These are phyloP conservation scores for Triticum timopheevii DNA, from an alignment of 176 grass and related monocot species.

Conservation along the genomic window DNA sequence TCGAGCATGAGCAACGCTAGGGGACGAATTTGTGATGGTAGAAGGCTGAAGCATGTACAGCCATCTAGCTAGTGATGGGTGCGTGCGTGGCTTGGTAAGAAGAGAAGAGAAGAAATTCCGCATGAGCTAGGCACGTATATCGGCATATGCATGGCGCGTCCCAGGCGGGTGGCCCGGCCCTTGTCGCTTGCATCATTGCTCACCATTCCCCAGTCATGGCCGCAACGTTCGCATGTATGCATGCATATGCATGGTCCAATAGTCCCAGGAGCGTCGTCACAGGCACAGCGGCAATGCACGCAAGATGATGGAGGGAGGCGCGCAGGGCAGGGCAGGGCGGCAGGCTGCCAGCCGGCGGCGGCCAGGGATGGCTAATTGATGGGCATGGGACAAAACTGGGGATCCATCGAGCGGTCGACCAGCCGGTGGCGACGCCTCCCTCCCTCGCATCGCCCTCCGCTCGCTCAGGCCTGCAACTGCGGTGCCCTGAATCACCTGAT, in stretches of 20 bases:
- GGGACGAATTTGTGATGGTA: neutral
- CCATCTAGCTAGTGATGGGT: no score
- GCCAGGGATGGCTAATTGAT: constrained; percentile 16
- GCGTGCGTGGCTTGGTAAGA: no score
- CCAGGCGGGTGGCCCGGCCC: constrained; percentile 8
- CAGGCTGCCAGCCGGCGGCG: neutral
- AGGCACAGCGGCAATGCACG: neutral
- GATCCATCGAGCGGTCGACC: neutral
- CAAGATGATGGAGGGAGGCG: neutral
- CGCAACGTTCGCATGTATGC: neutral
- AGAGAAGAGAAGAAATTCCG: no score
- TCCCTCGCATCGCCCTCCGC: constrained; percentile 6
- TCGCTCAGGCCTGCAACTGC: neutral
- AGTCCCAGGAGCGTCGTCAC: neutral
- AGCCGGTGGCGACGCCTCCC: neutral
- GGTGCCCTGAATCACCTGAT: neutral
- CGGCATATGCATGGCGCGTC: neutral
- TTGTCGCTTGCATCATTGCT: neutral
- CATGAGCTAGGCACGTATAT: neutral
- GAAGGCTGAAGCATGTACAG: neutral
- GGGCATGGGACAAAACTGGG: constrained; percentile 27
- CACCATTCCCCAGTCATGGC: neutral
- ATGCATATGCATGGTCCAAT: constrained; percentile 6
- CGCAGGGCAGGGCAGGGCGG: neutral
- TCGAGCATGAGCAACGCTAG: neutral